These are phyloP conservation scores for Tylopilus subfusipes DNA, from an alignment of 768 basidiomycete species.

Conservation along the genomic window DNA sequence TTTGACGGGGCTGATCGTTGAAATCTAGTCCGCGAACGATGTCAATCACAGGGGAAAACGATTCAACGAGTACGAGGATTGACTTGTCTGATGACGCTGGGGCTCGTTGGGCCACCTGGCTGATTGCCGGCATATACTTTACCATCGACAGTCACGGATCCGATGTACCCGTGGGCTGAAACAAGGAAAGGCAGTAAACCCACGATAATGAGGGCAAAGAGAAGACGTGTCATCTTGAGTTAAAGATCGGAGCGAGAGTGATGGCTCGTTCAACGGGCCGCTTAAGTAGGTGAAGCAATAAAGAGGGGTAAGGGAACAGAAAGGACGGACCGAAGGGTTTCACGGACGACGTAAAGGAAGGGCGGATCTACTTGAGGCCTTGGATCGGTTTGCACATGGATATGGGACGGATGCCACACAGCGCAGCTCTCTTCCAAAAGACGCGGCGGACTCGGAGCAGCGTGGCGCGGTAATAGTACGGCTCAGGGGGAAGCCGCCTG, in stretches of 20 bases:
- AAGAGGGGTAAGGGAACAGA: neutral
- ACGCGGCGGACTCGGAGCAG: neutral
- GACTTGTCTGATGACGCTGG: constrained; percentile 44
- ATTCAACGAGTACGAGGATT: neutral
- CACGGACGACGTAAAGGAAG: neutral
- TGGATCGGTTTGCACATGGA: constrained; percentile 12
- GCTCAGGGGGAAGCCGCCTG: too few species aligned
- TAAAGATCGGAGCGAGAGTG: neutral
- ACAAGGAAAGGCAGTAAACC: constrained; percentile 19
- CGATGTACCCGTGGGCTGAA: constrained; percentile 32
- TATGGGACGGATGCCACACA: constrained; percentile 14
- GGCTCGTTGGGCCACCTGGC: constrained; percentile 32
- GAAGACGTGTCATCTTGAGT: constrained; percentile 14
- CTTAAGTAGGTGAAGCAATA: constrained; percentile 7
- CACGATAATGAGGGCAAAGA: constrained; percentile 8
- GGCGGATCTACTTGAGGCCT: constrained; percentile 18
- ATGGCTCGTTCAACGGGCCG: constrained; percentile 23
- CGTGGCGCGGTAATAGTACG: neutral
- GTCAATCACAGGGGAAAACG: neutral
- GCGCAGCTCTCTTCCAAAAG: constrained; percentile 5
- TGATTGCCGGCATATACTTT: constrained; percentile 26
- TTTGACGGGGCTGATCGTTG: constrained; percentile 48
- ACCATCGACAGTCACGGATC: constrained; percentile 30
- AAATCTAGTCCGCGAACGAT: constrained; percentile 13
- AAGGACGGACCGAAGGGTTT: neutral